Conservation (phyloP, 805 yeast species). For the Ogataea angusta region DNA sequence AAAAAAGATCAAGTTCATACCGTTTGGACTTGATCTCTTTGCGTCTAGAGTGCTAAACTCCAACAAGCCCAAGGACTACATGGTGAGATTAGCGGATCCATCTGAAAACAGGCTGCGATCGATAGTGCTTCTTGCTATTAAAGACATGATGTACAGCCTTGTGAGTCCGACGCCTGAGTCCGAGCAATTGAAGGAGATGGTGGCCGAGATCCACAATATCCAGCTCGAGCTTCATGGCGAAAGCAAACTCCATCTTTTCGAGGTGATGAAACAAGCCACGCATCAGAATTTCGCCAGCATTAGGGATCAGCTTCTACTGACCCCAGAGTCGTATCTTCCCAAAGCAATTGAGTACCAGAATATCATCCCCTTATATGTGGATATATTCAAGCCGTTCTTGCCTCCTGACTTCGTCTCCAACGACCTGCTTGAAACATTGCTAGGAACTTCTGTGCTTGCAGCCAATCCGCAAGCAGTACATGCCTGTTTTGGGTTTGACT, state of each 20-base stretch:
- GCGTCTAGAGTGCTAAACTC: conserved; percentile 10
- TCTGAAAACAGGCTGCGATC: conserved; percentile 9
- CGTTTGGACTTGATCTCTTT: conserved; percentile 10
- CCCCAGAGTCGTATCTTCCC: neutral
- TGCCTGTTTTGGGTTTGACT: conserved; percentile 2
- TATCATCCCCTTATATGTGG: neutral
- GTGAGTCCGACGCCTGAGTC: neutral
- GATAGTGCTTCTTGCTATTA: conserved; percentile 9
- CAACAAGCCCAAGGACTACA: conserved; percentile 1
- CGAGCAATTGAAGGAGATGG: neutral
- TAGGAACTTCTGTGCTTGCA: conserved; percentile 3
- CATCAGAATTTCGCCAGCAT: neutral
- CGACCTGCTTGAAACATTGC: conserved; percentile 1
- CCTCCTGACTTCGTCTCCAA: neutral
- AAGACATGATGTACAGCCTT: conserved; percentile 6
- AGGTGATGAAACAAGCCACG: conserved; percentile 1
- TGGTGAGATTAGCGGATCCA: conserved; percentile 13
- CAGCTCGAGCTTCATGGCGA: conserved; percentile 1
- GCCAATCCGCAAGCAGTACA: conserved; percentile 1
- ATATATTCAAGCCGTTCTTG: conserved; percentile 1
- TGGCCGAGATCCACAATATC: conserved; percentile 4
- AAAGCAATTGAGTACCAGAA: neutral
- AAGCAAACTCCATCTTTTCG: conserved; percentile 1
- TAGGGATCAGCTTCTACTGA: neutral
- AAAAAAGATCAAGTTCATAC: conserved; percentile 3